Evolutionary conservation across 768 basidiomycete genomes (phyloP).

Genomic region (Tricholoma flavovirens): DNA sequence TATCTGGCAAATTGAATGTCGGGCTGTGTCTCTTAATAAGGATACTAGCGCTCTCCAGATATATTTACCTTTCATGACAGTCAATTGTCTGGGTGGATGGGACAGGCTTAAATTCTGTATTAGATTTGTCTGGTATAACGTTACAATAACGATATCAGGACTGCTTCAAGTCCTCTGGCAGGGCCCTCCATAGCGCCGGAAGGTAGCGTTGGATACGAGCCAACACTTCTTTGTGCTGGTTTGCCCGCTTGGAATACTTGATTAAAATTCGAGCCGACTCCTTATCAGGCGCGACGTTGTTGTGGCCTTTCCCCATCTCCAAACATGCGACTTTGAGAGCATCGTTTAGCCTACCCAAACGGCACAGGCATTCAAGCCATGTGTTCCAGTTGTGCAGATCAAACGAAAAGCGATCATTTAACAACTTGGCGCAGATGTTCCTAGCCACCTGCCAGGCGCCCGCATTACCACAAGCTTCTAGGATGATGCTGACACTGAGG

Average conservation of each 20-base stretch:
- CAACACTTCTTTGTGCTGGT: constrained; percentile 40
- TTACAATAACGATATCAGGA: constrained; percentile 12
- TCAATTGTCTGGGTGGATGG: no score
- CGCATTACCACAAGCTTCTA: constrained; percentile 77
- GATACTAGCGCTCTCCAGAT: no score
- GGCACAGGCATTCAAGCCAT: constrained; percentile 83
- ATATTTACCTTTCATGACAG: no score
- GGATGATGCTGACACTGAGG: constrained; percentile 70
- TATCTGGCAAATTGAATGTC: constrained; percentile 5
- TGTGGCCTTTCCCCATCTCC: constrained; percentile 51
- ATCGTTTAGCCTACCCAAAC: constrained; percentile 57
- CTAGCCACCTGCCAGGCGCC: constrained; percentile 45
- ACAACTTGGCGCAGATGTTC: constrained; percentile 49
- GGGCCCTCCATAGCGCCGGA: constrained; percentile 32
- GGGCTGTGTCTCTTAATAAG: no score
- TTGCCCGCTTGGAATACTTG: constrained; percentile 42
- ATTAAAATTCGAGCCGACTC: constrained; percentile 49
- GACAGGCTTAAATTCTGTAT: constrained; percentile 1
- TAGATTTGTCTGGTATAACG: constrained; percentile 22
- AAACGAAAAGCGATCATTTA: constrained; percentile 42
- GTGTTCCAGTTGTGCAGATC: constrained; percentile 73
- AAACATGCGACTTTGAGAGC: constrained; percentile 59
- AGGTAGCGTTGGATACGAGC: constrained; percentile 35
- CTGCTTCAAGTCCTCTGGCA: constrained; percentile 22
- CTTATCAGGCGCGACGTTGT: constrained; percentile 40